phyloP scores from a whole-genome alignment of 1,139 yeast genomes.

The Candida smagusa region DNA sequence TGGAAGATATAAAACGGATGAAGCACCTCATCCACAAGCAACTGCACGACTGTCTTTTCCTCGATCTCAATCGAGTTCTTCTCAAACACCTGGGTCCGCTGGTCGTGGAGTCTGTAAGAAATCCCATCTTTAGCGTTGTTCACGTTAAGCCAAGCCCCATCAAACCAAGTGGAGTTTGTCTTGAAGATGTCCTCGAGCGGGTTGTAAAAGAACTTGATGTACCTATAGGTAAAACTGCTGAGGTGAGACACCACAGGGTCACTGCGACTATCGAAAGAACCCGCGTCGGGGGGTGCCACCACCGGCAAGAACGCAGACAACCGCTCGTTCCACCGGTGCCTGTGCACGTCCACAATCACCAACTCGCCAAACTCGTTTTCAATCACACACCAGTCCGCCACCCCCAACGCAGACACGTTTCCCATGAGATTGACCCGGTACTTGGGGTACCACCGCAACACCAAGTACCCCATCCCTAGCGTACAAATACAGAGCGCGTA shows the following conservation, averaged over 20 bases:
- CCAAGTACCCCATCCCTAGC: constrained; percentile 67
- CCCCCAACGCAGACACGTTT: constrained; percentile 61
- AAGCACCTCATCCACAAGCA: constrained; percentile 80
- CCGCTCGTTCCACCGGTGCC: constrained; percentile 64
- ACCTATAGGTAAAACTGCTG: constrained; percentile 74
- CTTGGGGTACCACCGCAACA: constrained; percentile 83
- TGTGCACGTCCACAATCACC: constrained; percentile 52
- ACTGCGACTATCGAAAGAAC: constrained; percentile 6
- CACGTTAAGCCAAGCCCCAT: constrained; percentile 65
- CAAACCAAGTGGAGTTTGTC: constrained; percentile 86
- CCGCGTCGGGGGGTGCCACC: constrained; percentile 16
- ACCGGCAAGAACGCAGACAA: constrained; percentile 61
- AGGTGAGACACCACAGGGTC: constrained; percentile 72
- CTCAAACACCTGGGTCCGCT: constrained; percentile 73
- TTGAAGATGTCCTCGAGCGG: constrained; percentile 85
- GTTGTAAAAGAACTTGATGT: constrained; percentile 75
- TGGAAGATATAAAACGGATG: constrained; percentile 96
- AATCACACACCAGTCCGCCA: constrained; percentile 88
- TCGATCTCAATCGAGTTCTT: constrained; percentile 70
- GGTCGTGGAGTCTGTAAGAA: constrained; percentile 63
- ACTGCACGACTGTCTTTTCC: constrained; percentile 62
- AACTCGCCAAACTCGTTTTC: constrained; percentile 94
- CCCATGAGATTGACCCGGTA: constrained; percentile 71
- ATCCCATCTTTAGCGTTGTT: constrained; percentile 66
- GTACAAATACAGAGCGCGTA: constrained; percentile 55